phyloP scores from a whole-genome alignment of 345 rosid species.

The Eutrema heterophyllum region DNA sequence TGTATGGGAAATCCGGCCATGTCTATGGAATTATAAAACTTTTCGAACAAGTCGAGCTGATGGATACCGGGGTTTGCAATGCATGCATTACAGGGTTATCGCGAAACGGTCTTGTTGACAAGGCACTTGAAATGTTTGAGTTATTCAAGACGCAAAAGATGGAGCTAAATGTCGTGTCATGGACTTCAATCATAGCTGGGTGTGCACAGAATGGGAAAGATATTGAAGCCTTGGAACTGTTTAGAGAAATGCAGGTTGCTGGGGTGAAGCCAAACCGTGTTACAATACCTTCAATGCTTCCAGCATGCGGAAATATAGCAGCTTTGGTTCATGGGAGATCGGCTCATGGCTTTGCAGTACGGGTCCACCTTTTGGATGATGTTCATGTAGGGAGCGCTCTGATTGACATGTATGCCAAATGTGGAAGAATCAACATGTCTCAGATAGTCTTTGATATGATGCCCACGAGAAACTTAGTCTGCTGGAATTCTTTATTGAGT shows the following conservation, averaged over 20 bases:
- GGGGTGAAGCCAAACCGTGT: constrained; percentile 56
- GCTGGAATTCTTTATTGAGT: constrained; percentile 71
- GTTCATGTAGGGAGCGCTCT: constrained; percentile 63
- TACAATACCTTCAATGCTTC: constrained; percentile 65
- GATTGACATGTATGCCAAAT: constrained; percentile 77
- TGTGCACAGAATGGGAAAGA: constrained; percentile 65
- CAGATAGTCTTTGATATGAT: constrained; percentile 50
- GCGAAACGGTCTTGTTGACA: constrained; percentile 48
- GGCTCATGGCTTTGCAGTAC: constrained; percentile 50
- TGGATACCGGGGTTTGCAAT: constrained; percentile 53
- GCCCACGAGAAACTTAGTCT: constrained; percentile 52
- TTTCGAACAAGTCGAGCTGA: constrained; percentile 33
- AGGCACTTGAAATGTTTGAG: constrained; percentile 45
- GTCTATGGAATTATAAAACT: constrained; percentile 34
- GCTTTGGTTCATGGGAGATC: constrained; percentile 58
- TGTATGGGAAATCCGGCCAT: constrained; percentile 56
- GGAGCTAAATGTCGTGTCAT: constrained; percentile 56
- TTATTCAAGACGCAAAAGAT: constrained; percentile 33
- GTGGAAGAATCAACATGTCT: constrained; percentile 56
- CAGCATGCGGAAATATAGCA: constrained; percentile 64
- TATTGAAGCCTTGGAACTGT: constrained; percentile 51
- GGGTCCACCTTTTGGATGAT: constrained; percentile 40
- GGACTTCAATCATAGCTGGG: constrained; percentile 60
- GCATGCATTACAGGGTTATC: constrained; percentile 54
- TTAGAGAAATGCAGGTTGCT: constrained; percentile 59